These are phyloP conservation scores for Euphorbia corollata DNA, from an alignment of 441 rosid species.

Conservation along the genomic window DNA sequence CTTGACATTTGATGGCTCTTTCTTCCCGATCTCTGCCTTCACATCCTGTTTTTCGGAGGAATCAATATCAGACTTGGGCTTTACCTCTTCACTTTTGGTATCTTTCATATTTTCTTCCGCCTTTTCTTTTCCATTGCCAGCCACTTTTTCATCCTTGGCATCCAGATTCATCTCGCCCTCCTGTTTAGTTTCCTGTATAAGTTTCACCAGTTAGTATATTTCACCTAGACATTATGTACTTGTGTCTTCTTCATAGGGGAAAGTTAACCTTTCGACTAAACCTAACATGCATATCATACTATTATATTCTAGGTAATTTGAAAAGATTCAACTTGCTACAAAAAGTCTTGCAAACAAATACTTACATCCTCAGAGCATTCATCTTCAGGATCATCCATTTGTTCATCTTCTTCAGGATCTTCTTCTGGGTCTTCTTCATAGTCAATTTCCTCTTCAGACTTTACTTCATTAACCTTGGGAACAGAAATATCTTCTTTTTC, in stretches of 20 bases:
- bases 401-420: conserved; percentile 73
- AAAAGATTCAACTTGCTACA: background rate
- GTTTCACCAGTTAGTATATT: conserved; percentile 13
- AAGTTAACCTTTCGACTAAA: background rate
- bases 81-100: conserved; percentile 34
- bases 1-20: conserved; percentile 28
- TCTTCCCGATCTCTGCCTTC: conserved; percentile 32
- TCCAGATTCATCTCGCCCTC: conserved; percentile 32
- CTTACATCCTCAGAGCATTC: conserved; percentile 48
- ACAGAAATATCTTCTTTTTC: conserved; percentile 29
- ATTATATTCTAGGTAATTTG: background rate
- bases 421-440: conserved; percentile 65
- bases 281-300: background rate
- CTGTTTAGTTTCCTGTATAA: conserved; percentile 39
- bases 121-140: conserved; percentile 28
- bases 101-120: conserved; percentile 30
- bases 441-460: conserved; percentile 36
- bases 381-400: conserved; percentile 50
- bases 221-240: background rate
- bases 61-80: conserved; percentile 31
- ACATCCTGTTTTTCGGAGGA: conserved; percentile 28
- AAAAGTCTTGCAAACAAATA: background rate
- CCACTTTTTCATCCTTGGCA: conserved; percentile 29
- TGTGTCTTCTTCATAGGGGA: background rate
- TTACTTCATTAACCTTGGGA: conserved; percentile 28